These are phyloP conservation scores for Phlebiopsis flavidoalba DNA, from an alignment of 768 basidiomycete species.

Conservation along the genomic window DNA sequence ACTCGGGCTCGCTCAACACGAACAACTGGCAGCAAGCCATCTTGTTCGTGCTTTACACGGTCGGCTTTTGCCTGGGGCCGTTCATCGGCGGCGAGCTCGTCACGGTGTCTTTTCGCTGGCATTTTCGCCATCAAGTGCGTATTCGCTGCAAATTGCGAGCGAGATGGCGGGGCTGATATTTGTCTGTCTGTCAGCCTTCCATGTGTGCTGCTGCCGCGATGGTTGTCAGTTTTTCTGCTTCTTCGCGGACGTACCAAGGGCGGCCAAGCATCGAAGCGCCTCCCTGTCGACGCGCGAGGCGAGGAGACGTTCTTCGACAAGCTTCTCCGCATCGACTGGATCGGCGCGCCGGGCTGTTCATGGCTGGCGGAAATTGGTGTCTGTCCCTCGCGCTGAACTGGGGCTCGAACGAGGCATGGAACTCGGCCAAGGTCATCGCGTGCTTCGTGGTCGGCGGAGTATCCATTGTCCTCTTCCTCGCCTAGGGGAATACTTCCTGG, in stretches of 20 bases:
- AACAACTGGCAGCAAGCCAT: conserved; percentile 39
- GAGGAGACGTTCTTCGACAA: conserved; percentile 22
- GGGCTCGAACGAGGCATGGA: conserved; percentile 42
- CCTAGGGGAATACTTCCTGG: conserved; percentile 38
- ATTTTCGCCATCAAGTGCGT: conserved; percentile 51
- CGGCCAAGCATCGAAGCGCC: conserved; percentile 8
- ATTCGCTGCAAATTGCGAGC: neutral
- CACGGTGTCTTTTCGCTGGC: conserved; percentile 41
- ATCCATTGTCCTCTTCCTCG: conserved; percentile 33
- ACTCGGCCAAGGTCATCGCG: conserved; percentile 38
- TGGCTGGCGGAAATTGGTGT: conserved; percentile 40
- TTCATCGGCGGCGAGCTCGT: conserved; percentile 39
- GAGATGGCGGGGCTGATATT: neutral
- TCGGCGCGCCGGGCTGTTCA: conserved; percentile 32
- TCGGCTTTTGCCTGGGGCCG: conserved; percentile 41
- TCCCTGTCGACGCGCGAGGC: conserved; percentile 6
- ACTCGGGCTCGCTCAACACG: conserved; percentile 35
- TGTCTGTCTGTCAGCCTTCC: conserved; percentile 31
- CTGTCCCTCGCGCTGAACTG: conserved; percentile 47
- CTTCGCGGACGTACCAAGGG: conserved; percentile 30
- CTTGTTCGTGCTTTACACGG: conserved; percentile 37
- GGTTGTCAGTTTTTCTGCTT: conserved; percentile 35
- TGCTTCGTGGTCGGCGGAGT: conserved; percentile 41
- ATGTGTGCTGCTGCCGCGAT: conserved; percentile 29
- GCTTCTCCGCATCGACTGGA: conserved; percentile 38